Evolutionary conservation across 2,329 filamentous ascomycete genomes (phyloP).

Genomic region (Plenodomus tracheiphilus): DNA sequence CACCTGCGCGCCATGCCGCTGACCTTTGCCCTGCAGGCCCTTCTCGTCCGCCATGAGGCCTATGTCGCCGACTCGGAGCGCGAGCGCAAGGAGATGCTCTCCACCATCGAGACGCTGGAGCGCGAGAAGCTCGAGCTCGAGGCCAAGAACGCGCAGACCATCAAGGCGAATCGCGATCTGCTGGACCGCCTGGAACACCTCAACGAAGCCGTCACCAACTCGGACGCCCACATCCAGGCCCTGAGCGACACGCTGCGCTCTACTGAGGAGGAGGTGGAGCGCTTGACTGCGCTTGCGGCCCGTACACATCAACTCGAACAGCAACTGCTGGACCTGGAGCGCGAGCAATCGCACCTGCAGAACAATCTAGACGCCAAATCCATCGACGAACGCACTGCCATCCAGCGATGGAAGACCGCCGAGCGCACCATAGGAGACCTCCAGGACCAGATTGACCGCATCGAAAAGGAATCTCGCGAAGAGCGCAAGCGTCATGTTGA

Average conservation of each 20-base stretch:
- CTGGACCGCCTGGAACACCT: conserved; percentile 82
- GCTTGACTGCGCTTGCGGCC: conserved; percentile 71
- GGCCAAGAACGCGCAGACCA: conserved; percentile 72
- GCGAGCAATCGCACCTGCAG: conserved; percentile 76
- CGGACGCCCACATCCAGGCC: conserved; percentile 76
- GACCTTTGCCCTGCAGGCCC: conserved; percentile 75
- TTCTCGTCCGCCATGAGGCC: conserved; percentile 88
- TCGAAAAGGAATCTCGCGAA: conserved; percentile 79
- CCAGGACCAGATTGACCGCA: conserved; percentile 84
- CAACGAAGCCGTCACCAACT: conserved; percentile 77
- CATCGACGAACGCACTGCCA: conserved; percentile 75
- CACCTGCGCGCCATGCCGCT: conserved; percentile 57
- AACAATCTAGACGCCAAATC: conserved; percentile 67
- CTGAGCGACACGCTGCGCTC: conserved; percentile 77
- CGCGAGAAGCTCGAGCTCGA: conserved; percentile 70
- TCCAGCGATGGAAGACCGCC: conserved; percentile 82
- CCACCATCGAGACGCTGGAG: conserved; percentile 76
- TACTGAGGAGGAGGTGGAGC: conserved; percentile 75
- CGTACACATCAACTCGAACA: conserved; percentile 79
- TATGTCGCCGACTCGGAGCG: conserved; percentile 92
- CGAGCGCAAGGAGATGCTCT: conserved; percentile 73
- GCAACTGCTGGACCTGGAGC: conserved; percentile 77
- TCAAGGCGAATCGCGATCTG: conserved; percentile 80
- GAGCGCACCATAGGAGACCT: conserved; percentile 77
- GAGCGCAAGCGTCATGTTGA: conserved; percentile 83